A percentile compares a stretch with the other conserved stretches of the same genome.
phyloP scores from a whole-genome alignment of 495 filamentous ascomycete species.

The Aspergillus leporis region DNA sequence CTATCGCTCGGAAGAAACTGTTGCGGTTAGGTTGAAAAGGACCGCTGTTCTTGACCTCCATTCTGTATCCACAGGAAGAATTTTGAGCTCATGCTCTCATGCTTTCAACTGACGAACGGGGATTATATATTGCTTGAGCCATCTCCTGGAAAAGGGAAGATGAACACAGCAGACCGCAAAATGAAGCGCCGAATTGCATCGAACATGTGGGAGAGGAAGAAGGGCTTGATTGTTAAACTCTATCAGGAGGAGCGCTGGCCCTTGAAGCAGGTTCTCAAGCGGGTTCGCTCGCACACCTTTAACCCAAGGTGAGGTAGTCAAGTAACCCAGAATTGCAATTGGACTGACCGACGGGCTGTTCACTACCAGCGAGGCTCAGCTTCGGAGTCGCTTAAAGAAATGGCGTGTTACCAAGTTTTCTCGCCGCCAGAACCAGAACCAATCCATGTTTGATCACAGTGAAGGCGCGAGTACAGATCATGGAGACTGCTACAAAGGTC shows the following conservation, averaged over 20 bases:
- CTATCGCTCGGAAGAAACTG: no score
- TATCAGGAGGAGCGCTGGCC: constrained; percentile 22
- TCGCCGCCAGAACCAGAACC: constrained; percentile 5
- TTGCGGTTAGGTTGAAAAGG: no score
- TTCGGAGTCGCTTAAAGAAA: constrained; percentile 18
- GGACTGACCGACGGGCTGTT: neutral
- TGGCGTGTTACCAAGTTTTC: constrained; percentile 20
- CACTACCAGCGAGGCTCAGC: constrained; percentile 12
- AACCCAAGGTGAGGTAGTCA: constrained; percentile 11
- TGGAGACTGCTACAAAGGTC: no score
- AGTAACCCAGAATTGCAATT: neutral
- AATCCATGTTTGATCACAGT: no score
- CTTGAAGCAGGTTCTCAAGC: constrained; percentile 22
- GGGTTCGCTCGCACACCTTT: constrained; percentile 12
- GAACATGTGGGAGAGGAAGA: constrained; percentile 20
- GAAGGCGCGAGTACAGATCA: no score
- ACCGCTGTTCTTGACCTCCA: no score
- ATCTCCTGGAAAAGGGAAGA: no score
- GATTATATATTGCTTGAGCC: no score
- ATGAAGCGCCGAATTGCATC: constrained; percentile 17
- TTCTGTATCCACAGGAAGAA: no score
- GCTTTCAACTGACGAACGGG: no score
- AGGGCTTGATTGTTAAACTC: constrained; percentile 12
- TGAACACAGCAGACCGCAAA: neutral
- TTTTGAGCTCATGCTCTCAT: no score